Evolutionary conservation across 306 rosid genomes (phyloP).

Genomic region (Acacia acuminata): DNA sequence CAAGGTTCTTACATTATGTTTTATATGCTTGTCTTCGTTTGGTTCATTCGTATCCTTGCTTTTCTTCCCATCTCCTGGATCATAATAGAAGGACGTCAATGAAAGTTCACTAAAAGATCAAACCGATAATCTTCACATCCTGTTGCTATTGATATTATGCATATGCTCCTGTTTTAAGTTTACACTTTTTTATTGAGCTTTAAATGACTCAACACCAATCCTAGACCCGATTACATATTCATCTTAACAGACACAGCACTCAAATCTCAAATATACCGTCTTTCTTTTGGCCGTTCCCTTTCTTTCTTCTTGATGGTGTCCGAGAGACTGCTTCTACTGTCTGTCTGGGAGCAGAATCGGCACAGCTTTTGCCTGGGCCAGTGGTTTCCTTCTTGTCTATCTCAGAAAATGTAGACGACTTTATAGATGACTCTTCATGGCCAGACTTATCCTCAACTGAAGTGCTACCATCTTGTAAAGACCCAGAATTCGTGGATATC

Average conservation of each 20-base stretch:
- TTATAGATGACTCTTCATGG: constrained; percentile 41
- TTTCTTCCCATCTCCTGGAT: constrained; percentile 46
- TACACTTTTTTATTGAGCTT: constrained; percentile 6
- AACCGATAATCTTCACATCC: neutral
- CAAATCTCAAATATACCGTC: constrained; percentile 45
- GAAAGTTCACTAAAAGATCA: constrained; percentile 15
- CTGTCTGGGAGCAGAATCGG: constrained; percentile 36
- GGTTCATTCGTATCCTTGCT: constrained; percentile 33
- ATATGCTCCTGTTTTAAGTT: neutral
- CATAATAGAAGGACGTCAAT: constrained; percentile 16
- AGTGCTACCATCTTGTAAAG: constrained; percentile 37
- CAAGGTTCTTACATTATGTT: constrained; percentile 47
- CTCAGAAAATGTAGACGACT: constrained; percentile 37
- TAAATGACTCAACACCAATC: constrained; percentile 4
- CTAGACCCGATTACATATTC: constrained; percentile 20
- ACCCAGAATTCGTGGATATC: constrained; percentile 67
- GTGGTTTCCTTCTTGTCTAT: constrained; percentile 28
- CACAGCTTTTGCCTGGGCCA: constrained; percentile 25
- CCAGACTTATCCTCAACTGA: constrained; percentile 37
- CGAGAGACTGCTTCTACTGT: constrained; percentile 33
- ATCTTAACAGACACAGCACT: neutral
- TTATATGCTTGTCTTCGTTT: constrained; percentile 29
- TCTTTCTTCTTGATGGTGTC: constrained; percentile 40
- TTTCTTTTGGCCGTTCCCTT: constrained; percentile 36
- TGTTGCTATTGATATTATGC: neutral